Base-by-base conservation (phyloP, 2,329 filamentous ascomycete genomes). In the Hypoxylon sp. region DNA sequence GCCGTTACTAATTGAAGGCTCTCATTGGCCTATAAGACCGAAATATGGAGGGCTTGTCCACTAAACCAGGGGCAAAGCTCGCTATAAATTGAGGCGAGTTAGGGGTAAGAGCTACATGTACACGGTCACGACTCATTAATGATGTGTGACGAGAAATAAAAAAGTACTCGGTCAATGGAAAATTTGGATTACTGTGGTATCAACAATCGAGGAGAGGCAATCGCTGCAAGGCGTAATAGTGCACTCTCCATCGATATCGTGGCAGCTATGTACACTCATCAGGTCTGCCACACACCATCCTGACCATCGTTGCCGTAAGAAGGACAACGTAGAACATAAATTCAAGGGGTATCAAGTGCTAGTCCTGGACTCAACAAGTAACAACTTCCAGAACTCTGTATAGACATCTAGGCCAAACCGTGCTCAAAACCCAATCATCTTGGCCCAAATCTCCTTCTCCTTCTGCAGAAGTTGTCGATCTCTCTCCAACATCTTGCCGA, bases 381-480 rank as follows among this genome's bases (percentile, higher is more conserved):
- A 29, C 8, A 10, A 29, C 9, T 29, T 29, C 27, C 27, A 9
- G 27, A 29, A 10, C 13, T 9, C 10, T 29, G 9, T 7, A 29
- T 7, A 10, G 9, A 3, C 9, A 3, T 11, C 13, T 29, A 29
- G 9, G 8, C 13, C 27, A 13, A 29, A 29, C 27, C 27, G 27
- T 29, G 13, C 10, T 29, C 9, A 62, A 47, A 58, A 51, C 2
- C 50, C 58, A 50, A 62, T 55, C 48, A 62, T 53, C 45, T 43
- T 54, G 3, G 42, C 54, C 60, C 60, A 62, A 2, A 51, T 3
- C 15, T 49, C 40, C 27, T 48, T 54, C 52, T 60, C 60, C 18
- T n/a, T 54, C 23, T 56, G 20, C 42, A 62, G 31, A 20, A 60
- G 8, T 9, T 10, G 20, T n/a, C 49, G 52, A 17, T 62, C 60